phyloP scores from a whole-genome alignment of 257 asterid genomes.

The Buddleja alternifolia region DNA sequence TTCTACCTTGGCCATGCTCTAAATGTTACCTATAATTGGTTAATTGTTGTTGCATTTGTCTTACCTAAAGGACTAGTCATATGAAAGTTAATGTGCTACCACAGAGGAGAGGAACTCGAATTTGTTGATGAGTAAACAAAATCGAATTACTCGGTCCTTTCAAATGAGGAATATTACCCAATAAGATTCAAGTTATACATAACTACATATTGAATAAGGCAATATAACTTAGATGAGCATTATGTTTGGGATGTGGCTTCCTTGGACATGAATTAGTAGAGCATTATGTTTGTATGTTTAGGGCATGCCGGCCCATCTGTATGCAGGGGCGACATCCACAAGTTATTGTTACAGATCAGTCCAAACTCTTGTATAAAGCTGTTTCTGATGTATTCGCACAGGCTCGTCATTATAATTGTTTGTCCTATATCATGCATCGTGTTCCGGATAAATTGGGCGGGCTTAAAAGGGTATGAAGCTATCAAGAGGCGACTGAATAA shows the following conservation, averaged over 20 bases:
- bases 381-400: constrained; percentile 57
- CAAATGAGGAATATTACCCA: too few relatives aligned
- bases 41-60: too few relatives aligned
- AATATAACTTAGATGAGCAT: too few relatives aligned
- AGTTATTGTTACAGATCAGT: constrained; percentile 57
- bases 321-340: constrained; percentile 53
- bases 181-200: too few relatives aligned
- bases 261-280: constrained; percentile 63
- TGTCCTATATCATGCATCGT: constrained; percentile 50
- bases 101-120: too few relatives aligned
- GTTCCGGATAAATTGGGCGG: constrained; percentile 75
- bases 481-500: constrained; percentile 52
- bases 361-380: constrained; percentile 47
- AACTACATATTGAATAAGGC: too few relatives aligned
- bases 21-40: too few relatives aligned
- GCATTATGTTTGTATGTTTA: constrained; percentile 54
- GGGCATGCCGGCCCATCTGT: constrained; percentile 58
- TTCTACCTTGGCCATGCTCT: too few relatives aligned
- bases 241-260: constrained; percentile 59
- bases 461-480: constrained; percentile 48
- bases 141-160: too few relatives aligned
- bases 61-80: too few relatives aligned
- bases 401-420: constrained; percentile 51
- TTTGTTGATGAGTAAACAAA: too few relatives aligned
- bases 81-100: too few relatives aligned